Percentiles rank a stretch among this genome's conserved stretches.
phyloP scores from a whole-genome alignment of 148 eudicot genomes.

The Fagopyrum esculentum region DNA sequence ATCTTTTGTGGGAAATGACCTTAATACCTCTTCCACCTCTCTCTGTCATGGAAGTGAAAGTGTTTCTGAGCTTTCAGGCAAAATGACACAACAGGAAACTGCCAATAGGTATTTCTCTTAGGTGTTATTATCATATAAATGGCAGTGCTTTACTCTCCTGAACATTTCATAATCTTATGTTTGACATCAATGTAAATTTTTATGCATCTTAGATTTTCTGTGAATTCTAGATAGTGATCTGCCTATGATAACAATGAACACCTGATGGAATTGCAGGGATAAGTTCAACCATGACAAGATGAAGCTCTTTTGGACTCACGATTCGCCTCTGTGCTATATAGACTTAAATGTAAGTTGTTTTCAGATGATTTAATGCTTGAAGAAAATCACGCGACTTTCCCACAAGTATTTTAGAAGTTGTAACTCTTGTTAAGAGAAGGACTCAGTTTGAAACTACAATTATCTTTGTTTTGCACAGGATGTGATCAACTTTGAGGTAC shows the following conservation, averaged over 20 bases:
- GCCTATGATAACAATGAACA: neutral
- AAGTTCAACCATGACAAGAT: slow-evolving; percentile 47
- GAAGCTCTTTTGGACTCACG: slow-evolving; percentile 47
- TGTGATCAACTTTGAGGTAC: slow-evolving; percentile 51
- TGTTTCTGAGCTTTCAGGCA: slow-evolving; percentile 26
- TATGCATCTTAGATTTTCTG: neutral
- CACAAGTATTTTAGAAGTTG: neutral
- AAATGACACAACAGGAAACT: slow-evolving; percentile 29
- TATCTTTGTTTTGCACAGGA: slow-evolving; percentile 47
- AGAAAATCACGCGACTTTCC: neutral
- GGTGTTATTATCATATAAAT: neutral
- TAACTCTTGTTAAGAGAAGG: neutral
- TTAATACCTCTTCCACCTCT: slow-evolving; percentile 34
- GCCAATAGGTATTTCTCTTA: slow-evolving; percentile 42
- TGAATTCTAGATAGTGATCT: neutral
- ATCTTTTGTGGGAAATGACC: slow-evolving; percentile 28
- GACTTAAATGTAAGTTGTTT: slow-evolving; percentile 63
- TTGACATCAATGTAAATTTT: neutral
- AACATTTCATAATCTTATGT: neutral
- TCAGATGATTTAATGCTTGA: neutral
- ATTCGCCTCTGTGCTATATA: slow-evolving; percentile 52
- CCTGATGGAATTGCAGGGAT: slow-evolving; percentile 42
- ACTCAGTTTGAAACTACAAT: neutral
- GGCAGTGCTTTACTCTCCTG: neutral
- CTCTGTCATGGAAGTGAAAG: slow-evolving; percentile 26